Evolutionary conservation across 306 rosid species (phyloP).

Genomic region (Cicer judaicum): DNA sequence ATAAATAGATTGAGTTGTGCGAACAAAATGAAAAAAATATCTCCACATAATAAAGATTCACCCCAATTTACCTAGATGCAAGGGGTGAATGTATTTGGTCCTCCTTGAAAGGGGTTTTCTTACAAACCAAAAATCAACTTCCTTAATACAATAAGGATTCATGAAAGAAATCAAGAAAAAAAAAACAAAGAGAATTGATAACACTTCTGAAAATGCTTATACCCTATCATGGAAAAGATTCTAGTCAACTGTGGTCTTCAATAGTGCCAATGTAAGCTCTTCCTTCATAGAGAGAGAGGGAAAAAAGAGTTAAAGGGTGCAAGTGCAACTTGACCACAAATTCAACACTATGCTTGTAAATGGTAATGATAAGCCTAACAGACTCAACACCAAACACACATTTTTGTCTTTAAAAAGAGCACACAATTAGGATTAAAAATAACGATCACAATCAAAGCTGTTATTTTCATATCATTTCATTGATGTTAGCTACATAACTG

Average conservation of each 20-base stretch:
- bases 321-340: constrained; percentile 17
- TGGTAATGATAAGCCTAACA: not conserved
- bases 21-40: constrained; percentile 7
- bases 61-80: constrained; percentile 14
- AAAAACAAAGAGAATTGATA: not conserved
- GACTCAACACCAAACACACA: constrained; percentile 12
- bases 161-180: not conserved
- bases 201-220: not conserved
- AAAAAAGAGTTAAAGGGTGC: constrained; percentile 30
- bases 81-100: constrained; percentile 30
- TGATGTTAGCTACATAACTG: constrained; percentile 1
- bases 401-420: constrained; percentile 3
- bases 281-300: constrained; percentile 58
- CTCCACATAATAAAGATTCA: not conserved
- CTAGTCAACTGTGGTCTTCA: constrained; percentile 52
- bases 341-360: constrained; percentile 7
- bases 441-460: constrained; percentile 26
- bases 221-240: constrained; percentile 80
- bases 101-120: constrained; percentile 27
- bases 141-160: constrained; percentile 5
- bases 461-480: not conserved
- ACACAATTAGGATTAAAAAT: constrained; percentile 8
- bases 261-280: constrained; percentile 68
- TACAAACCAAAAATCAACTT: constrained; percentile 26
- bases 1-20: constrained; percentile 23